Base-by-base conservation (phyloP, 306 rosid species). In the Hylodesmum podocarpum region DNA sequence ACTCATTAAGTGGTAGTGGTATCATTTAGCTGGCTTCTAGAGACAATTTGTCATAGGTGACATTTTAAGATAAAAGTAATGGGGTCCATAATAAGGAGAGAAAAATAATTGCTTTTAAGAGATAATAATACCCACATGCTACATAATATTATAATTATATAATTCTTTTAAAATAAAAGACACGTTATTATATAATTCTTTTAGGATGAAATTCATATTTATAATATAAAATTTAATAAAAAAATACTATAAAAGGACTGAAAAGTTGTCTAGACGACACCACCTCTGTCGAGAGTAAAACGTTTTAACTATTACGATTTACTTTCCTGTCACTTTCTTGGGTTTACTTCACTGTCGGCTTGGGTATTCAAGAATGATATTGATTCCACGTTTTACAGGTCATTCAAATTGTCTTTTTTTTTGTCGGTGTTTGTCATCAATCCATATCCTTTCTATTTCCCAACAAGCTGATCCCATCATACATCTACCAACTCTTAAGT, bases 391-490 rank as follows among this genome's bases (percentile, higher is more conserved):
- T 73, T 57, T 74, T 67, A 41, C 61, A 43, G n/a, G 49, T 61
- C 72, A 75, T 33, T 62, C 79, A 46, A 46, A 4, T 59, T 62
- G 51, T 75, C 40, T 49, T 34, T n/a, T 15, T 15, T 16, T 49
- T 64, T n/a, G 21, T 55, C 73, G 54, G 29, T 75, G 18, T 16
- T 66, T 31, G 24, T 18, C 46, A 11, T 11, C 13, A 73, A 25
- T 37, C 28, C 70, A 11, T 25, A 25, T 25, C 19, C 16, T 53
- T 50, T 24, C 34, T 24, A 54, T 40, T 57, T 57, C 54, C 29
- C 43, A 73, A 39, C 55, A 5, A 37, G 4, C 25, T 39, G 3
- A 72, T 11, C 37, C 55, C 6, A 15, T 71, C 76, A 13, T 11
- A 19, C 11, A 21, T 73, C 11, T 36, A 25, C 54, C 18, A 53